Evolutionary conservation across 371 early-diverging fungal genomes (phyloP), one percentile per base, ranked within the genome.

Genomic region (Mortierella sp.): DNA sequence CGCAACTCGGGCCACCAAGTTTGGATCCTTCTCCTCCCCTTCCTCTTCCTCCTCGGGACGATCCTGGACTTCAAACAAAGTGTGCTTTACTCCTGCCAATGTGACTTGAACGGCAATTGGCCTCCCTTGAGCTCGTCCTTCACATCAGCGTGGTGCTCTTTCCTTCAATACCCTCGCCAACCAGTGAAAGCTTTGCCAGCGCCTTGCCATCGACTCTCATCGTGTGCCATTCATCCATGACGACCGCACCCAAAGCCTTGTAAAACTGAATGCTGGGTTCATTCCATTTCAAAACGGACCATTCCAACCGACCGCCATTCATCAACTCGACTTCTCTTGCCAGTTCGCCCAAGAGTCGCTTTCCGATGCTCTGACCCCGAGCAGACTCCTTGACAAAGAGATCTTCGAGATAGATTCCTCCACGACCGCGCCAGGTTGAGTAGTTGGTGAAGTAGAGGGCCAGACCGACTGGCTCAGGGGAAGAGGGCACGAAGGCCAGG

Each of bases 401-500:
- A 84, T 96, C 97, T 81, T 97, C 96, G 11, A 97, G 88, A 87
- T 96, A 96, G 16, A 97, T 82, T 24, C 97, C 96, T 2, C 95
- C 96, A 40, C 88, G 80, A 3, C 94, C 95, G 9, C 91, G 76
- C 87, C 94, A 96, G 0, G 96, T 94, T 37, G 94, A 94, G 75
- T 94, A 97, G 89, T 96, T 97, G 88, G 92, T 91, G 82, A 96
- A 96, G 82, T 91, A 97, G 57, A 97, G 89, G 13, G 96, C 95
- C 79, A 97, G 90, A 1, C 96, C 97, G 19, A 92, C 95, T 31
- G 94, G 92, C 50, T 88, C 82, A 14, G 80, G 78, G n/a, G 69
- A 46, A 0, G 79, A 82, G 6, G 80, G 88, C 1, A 78, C 78
- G 19, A 77, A 79, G 9, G 90, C 90, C 73, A 84, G 78, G 50